phyloP scores from a whole-genome alignment of 2,329 filamentous ascomycete genomes.

The Penicillium nordicum region DNA sequence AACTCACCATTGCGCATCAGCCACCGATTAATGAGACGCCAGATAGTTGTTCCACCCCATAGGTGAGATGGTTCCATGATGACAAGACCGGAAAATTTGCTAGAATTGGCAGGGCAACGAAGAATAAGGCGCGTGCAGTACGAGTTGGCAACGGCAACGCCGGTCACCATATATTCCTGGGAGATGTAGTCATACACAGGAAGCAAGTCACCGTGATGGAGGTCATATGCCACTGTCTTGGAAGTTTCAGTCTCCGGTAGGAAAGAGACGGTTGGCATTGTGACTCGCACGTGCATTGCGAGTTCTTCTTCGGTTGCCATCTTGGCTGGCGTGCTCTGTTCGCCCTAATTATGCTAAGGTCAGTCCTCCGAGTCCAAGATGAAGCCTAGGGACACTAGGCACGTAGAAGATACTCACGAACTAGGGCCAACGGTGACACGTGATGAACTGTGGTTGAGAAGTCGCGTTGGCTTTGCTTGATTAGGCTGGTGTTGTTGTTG shows the following conservation, averaged over 20 bases:
- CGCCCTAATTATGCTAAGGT: background rate
- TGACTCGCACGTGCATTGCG: background rate
- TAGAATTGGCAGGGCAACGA: background rate
- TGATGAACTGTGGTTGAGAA: background rate
- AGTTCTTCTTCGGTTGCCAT: background rate
- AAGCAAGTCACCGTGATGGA: background rate
- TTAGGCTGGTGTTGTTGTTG: too few species aligned
- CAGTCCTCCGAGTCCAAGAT: background rate
- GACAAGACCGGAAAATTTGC: background rate
- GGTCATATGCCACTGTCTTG: background rate
- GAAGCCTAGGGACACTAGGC: background rate
- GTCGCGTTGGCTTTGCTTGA: background rate
- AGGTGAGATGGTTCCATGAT: conserved; percentile 1
- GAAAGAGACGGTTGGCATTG: background rate
- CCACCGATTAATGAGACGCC: conserved; percentile 1
- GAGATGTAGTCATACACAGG: background rate
- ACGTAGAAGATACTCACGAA: background rate
- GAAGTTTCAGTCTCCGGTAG: conserved; percentile 1
- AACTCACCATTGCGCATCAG: conserved; percentile 1
- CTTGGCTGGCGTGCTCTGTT: background rate
- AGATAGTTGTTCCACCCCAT: background rate
- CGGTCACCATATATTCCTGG: background rate
- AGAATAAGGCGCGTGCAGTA: conserved; percentile 3
- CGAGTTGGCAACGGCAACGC: background rate
- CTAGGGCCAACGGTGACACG: background rate